Percentiles rank a stretch among this genome's conserved stretches.
phyloP scores from a whole-genome alignment of 176 grass and related monocot genomes.

The Neostapfia colusana region DNA sequence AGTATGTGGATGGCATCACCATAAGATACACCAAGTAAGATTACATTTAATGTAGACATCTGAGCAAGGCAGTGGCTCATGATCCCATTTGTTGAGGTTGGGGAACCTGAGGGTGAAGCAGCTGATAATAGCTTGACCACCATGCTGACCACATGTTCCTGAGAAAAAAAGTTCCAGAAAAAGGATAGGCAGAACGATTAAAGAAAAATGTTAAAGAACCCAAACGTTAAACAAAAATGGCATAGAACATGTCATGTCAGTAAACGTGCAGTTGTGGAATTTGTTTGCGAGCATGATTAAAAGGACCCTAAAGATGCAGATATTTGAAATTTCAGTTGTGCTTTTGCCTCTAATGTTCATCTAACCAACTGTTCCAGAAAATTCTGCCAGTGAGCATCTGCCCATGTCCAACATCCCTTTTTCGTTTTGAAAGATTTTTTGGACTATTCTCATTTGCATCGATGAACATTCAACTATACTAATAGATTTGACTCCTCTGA shows the following conservation, averaged over 20 bases:
- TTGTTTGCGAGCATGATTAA: neutral
- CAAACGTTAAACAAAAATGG: neutral
- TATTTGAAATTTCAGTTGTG: neutral
- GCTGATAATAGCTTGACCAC: slow-evolving; percentile 71
- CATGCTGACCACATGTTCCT: slow-evolving; percentile 88
- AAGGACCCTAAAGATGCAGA: neutral
- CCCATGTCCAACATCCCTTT: neutral
- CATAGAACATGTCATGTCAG: neutral
- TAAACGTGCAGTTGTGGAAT: neutral
- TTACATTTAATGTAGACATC: slow-evolving; percentile 71
- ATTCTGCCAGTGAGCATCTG: neutral
- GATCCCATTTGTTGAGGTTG: slow-evolving; percentile 56
- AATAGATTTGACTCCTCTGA: neutral
- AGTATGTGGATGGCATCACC: slow-evolving; percentile 84
- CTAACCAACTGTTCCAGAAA: neutral
- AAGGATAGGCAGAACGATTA: no score
- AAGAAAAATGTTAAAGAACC: neutral
- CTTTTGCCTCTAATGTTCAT: neutral
- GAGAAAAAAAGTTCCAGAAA: neutral
- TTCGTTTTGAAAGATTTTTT: neutral
- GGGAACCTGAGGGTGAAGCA: slow-evolving; percentile 69
- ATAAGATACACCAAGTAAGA: slow-evolving; percentile 75
- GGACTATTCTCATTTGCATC: neutral
- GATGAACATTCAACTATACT: neutral
- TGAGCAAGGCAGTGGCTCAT: slow-evolving; percentile 72